Conservation (phyloP, 257 asterid genomes). For the Cinchona pubescens region DNA sequence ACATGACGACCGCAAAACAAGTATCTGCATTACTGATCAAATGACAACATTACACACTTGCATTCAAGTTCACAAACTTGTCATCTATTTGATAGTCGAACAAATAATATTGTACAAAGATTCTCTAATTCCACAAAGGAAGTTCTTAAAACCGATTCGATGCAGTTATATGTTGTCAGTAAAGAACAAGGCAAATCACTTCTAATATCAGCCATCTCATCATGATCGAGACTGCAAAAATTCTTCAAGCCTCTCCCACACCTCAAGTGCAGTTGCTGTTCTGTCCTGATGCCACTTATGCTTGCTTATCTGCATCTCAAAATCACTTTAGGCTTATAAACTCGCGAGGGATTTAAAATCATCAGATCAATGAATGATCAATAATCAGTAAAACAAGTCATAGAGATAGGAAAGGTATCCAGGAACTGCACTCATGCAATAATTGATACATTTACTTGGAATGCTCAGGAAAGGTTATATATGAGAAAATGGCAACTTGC, state of each 20-base stretch:
- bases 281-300: conserved; percentile 94
- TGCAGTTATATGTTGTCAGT: background rate
- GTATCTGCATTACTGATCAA: conserved; percentile 2
- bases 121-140: conserved; percentile 2
- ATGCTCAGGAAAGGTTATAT: background rate
- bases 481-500: conserved; percentile 12
- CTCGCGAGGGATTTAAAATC: background rate
- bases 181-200: background rate
- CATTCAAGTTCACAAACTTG: background rate
- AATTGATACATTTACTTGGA: background rate
- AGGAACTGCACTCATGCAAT: background rate
- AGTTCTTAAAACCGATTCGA: background rate
- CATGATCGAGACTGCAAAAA: conserved; percentile 92
- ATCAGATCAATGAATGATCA: background rate
- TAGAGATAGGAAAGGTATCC: too few relatives aligned
- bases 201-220: conserved; percentile 41
- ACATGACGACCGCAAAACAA: background rate
- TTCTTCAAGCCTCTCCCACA: conserved; percentile 99
- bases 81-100: background rate
- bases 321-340: background rate
- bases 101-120: background rate
- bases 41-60: background rate
- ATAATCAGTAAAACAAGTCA: too few relatives aligned
- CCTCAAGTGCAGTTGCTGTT: conserved; percentile 99
- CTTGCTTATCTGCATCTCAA: conserved; percentile 74